Conservation (phyloP, 495 filamentous ascomycete genomes). For the Podospora tetraspora region DNA sequence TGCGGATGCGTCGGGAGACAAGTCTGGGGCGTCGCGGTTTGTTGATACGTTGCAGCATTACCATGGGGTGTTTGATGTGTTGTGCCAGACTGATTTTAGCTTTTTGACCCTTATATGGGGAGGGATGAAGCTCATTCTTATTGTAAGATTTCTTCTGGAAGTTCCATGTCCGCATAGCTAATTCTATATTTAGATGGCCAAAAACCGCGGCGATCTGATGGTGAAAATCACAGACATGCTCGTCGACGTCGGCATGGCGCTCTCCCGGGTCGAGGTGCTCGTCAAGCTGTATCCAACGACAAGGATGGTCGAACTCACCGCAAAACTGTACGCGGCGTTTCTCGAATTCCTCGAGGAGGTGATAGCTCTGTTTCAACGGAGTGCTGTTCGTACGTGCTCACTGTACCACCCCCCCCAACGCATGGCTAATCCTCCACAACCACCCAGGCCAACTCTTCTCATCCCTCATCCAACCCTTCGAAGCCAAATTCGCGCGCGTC, state of each 20-base stretch:
- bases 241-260: conserved; percentile 16
- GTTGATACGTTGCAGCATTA: conserved; percentile 17
- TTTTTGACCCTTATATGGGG: conserved; percentile 20
- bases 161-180: background rate
- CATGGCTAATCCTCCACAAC: background rate
- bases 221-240: conserved; percentile 16
- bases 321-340: conserved; percentile 14
- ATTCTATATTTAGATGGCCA: conserved; percentile 11
- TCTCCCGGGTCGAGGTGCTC: conserved; percentile 15
- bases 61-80: conserved; percentile 15
- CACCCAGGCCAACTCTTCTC: background rate
- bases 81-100: conserved; percentile 16
- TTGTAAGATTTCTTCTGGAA: background rate
- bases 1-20: background rate
- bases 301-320: conserved; percentile 18
- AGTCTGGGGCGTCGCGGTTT: conserved; percentile 3
- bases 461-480: conserved; percentile 10
- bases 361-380: conserved; percentile 6
- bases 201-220: conserved; percentile 14
- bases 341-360: conserved; percentile 18
- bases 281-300: conserved; percentile 13
- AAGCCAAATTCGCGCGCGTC: conserved; percentile 14
- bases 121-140: conserved; percentile 16
- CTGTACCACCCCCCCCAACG: background rate
- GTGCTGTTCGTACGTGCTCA: background rate